Base-by-base conservation (phyloP, 2,329 filamentous ascomycete genomes). In the Aspergillus piperis region DNA sequence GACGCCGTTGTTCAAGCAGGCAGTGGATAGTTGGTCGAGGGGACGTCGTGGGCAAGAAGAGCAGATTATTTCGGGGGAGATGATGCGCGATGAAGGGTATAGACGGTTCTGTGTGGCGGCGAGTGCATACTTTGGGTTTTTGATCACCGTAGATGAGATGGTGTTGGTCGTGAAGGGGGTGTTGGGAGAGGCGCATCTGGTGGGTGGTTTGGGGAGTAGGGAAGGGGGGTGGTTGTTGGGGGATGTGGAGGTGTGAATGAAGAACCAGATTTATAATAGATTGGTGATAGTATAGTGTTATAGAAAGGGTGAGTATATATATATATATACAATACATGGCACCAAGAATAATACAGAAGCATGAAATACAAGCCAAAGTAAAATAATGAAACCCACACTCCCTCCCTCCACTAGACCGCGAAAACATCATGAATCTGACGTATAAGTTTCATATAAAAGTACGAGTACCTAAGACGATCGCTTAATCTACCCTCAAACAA, bases 81-180 rank as follows among this genome's bases (percentile, higher is more conserved):
- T 78, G 7, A 70, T 80, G 1, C 68, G 73, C 8, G 78, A 82
- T 51, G 77, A 80, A 52, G 66, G 78, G 2, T 82, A 82, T 47
- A 72, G 81, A 5, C 70, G 73, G 17, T 83, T 80, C 62, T 83
- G 81, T 42, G 79, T 82, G 5, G 81, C 77, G 1, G 57, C 82
- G n/a, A 78, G 74, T 11, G 65, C 78, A 2, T 82, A 82, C 58
- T 61, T 83, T 3, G 76, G 75, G 53, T 79, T 83, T 27, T 54
- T 83, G 36, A 70, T 71, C 0, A 68, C 73, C 0, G 67, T 81
- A 5, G 81, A 83, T 67, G 80, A 81, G 36, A 58, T 83, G 57
- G 74, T 83, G 3, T 62, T 79, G 13, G 68, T 78, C 0, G 68
- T 83, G 36, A 83, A 83, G 68, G 71, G 66, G 4, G 72, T 72